phyloP scores from a whole-genome alignment of 2,329 filamentous ascomycete genomes.

The Mycosphaerella arachidis region DNA sequence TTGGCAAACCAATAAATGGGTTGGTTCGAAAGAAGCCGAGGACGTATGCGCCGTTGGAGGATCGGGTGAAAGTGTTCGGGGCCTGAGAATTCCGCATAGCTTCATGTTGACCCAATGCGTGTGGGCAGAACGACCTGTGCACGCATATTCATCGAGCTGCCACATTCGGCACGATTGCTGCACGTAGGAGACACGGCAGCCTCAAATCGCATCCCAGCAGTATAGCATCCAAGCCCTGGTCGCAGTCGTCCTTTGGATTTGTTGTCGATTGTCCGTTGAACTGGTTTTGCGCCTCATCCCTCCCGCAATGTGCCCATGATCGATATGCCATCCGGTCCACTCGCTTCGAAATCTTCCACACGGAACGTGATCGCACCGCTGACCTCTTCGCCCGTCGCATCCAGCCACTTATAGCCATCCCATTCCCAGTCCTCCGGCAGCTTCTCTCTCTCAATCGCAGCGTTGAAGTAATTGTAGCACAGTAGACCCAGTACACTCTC shows the following conservation, averaged over 20 bases:
- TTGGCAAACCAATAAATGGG: constrained; percentile 40
- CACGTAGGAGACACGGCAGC: background rate
- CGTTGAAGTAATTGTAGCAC: constrained; percentile 88
- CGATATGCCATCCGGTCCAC: constrained; percentile 18
- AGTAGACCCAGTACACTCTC: constrained; percentile 85
- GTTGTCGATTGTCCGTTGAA: background rate
- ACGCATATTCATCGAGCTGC: too few species aligned
- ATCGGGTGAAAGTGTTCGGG: constrained; percentile 29
- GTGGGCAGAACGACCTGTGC: too few species aligned
- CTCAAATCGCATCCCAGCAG: background rate
- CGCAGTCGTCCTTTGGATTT: background rate
- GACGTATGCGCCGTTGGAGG: constrained; percentile 29
- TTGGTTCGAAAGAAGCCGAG: constrained; percentile 25
- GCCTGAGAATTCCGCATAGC: background rate
- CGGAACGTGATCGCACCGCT: constrained; percentile 68
- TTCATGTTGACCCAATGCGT: too few species aligned
- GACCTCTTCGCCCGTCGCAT: constrained; percentile 65
- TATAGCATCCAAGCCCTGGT: background rate
- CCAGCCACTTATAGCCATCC: constrained; percentile 64
- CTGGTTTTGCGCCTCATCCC: background rate
- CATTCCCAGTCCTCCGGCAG: constrained; percentile 78
- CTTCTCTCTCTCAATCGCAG: constrained; percentile 71
- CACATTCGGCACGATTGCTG: too few species aligned
- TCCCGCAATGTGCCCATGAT: constrained; percentile 17
- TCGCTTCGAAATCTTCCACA: constrained; percentile 80